Conservation (phyloP, 2,329 filamentous ascomycete species). For the Periconia digitata region DNA sequence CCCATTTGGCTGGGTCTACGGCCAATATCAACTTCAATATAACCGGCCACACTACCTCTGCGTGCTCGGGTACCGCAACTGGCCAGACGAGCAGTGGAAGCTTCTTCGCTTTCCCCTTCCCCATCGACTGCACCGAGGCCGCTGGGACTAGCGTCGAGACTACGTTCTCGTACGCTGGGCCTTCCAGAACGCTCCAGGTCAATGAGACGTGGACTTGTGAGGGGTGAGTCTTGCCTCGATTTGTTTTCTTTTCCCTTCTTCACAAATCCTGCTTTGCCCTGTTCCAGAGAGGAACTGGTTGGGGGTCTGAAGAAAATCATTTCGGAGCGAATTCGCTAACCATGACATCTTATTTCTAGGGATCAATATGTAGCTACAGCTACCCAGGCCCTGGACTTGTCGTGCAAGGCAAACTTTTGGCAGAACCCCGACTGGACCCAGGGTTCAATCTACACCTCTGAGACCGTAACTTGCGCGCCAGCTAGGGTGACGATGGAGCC, state of each 20-base stretch:
- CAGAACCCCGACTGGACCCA: neutral
- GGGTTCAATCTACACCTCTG: neutral
- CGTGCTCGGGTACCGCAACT: neutral
- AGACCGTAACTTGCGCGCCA: neutral
- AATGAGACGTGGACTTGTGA: constrained; percentile 13
- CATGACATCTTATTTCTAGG: neutral
- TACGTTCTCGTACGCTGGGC: constrained; percentile 5
- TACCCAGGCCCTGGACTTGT: neutral
- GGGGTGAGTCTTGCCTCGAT: constrained; percentile 2
- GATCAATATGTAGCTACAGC: neutral
- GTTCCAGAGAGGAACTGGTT: too few species aligned
- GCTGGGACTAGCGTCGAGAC: too few species aligned
- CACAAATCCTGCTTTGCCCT: neutral
- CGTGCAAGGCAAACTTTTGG: neutral
- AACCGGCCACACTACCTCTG: constrained; percentile 2
- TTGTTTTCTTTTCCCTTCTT: neutral
- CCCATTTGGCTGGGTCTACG: constrained; percentile 10
- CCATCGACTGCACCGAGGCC: neutral
- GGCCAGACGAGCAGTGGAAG: neutral
- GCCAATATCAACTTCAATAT: constrained; percentile 11
- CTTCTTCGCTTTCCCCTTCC: neutral
- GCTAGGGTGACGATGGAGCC: neutral
- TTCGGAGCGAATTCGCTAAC: neutral
- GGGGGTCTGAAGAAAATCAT: neutral
- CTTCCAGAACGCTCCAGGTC: constrained; percentile 1